These are phyloP conservation scores for Pelargonium australe DNA, from an alignment of 441 rosid species.

Conservation along the genomic window DNA sequence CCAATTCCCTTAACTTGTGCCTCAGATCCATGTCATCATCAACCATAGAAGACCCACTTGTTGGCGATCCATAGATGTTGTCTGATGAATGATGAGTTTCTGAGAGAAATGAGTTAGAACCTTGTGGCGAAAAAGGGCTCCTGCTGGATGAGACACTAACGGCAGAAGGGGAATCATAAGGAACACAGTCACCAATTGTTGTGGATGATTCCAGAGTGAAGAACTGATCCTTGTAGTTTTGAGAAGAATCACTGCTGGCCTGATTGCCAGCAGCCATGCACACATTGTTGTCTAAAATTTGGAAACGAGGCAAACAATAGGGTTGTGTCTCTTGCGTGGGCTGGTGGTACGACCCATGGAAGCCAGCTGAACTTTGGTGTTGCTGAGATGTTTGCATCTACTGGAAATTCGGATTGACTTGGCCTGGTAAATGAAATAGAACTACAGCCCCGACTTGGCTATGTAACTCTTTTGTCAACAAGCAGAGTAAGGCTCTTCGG, in stretches of 20 bases:
- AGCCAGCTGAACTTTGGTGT: conserved; percentile 30
- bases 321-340: conserved; percentile 32
- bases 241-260: conserved; percentile 38
- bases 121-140: conserved; percentile 55
- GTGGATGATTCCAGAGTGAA: conserved; percentile 59
- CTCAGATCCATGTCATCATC: conserved; percentile 33
- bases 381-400: conserved; percentile 50
- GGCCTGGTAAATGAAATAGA: background rate
- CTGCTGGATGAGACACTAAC: conserved; percentile 37
- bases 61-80: conserved; percentile 46
- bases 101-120: conserved; percentile 46
- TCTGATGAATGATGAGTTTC: conserved; percentile 46
- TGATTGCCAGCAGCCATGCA: conserved; percentile 37
- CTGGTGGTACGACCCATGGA: conserved; percentile 35
- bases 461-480: conserved; percentile 2
- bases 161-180: conserved; percentile 42
- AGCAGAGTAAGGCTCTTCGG: background rate
- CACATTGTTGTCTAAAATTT: conserved; percentile 31
- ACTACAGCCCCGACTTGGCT: background rate
- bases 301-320: conserved; percentile 29
- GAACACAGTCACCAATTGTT: conserved; percentile 25
- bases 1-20: conserved; percentile 51
- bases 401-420: conserved; percentile 14
- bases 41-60: conserved; percentile 47
- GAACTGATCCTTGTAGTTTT: conserved; percentile 37